Evolutionary conservation across 257 asterid species (phyloP), one percentile per base, ranked within the genome.

Genomic region (Gentiana dahurica): DNA sequence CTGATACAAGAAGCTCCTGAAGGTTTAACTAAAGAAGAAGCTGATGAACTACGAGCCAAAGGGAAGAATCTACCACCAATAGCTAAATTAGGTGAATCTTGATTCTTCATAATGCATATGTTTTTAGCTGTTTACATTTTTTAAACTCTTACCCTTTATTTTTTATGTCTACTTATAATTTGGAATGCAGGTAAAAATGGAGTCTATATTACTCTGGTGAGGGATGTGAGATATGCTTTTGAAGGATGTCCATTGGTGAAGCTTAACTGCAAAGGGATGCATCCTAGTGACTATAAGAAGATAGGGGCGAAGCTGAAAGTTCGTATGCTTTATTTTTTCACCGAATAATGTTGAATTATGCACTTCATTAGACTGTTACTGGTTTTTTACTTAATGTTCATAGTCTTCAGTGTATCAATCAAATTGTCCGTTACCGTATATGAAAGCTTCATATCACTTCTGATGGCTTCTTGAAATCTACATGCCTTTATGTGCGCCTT

Each of bases 1-100:
- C 95, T 92, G 52, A 88, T 92, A 72, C 98, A 88, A 78, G 97
- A 83, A 8, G 94, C 95, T 36, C 98, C 98, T 0, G 97, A 83
- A 74, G 98, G 94, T 62, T 69, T 88, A 75, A 85, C 95, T 1
- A 82, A 83, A 73, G 81, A 82, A 69, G 95, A 85, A 73, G 97
- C 98, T 1, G 88, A 83, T 66, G 84, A 77, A 49, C 62, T 88
- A 47, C 74, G 91, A 72, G 58, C 3, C 53, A 92, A 81, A 75
- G 98, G 97, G 68, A 80, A 83, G 67, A 73, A 58, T 51, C 65
- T 92, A 37, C 73, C 73, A 55, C 87, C 98, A 7, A 85, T 92
- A 54, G 79, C 97, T 72, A 92, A 88, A 92, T 69, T 92, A 72
- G 88, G 98, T 91, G 77, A 57, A n/a, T 12, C 41, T 10, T 51